Evolutionary conservation across 2,329 filamentous ascomycete species (phyloP).

Genomic region (Cladosporium sp.): DNA sequence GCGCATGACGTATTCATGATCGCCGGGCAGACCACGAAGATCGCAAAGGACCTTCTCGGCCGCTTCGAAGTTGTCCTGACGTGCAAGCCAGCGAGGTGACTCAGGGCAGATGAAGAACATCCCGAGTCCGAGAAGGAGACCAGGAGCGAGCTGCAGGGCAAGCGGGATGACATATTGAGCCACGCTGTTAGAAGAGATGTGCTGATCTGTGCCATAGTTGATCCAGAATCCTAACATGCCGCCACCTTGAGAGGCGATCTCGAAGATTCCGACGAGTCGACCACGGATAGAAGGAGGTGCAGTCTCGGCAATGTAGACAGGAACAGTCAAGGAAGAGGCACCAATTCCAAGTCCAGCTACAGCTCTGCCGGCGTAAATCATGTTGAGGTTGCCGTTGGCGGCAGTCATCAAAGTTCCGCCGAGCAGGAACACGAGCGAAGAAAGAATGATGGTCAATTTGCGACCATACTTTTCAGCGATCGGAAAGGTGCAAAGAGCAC

Average conservation of each 20-base stretch:
- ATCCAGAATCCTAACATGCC: constrained; percentile 53
- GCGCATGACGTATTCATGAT: constrained; percentile 49
- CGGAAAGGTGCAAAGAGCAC: constrained; percentile 46
- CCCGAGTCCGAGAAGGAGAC: constrained; percentile 40
- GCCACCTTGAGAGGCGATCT: constrained; percentile 65
- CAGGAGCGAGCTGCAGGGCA: constrained; percentile 48
- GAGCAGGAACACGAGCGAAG: constrained; percentile 47
- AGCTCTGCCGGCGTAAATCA: constrained; percentile 42
- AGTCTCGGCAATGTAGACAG: constrained; percentile 91
- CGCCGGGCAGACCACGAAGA: constrained; percentile 49
- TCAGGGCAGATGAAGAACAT: constrained; percentile 41
- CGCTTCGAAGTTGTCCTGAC: constrained; percentile 36
- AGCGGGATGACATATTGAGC: constrained; percentile 67
- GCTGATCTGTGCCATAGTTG: constrained; percentile 45
- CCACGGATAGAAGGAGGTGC: constrained; percentile 72
- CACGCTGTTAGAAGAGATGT: constrained; percentile 50
- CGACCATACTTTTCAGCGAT: constrained; percentile 54
- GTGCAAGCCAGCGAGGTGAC: constrained; percentile 33
- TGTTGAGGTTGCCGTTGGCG: constrained; percentile 38
- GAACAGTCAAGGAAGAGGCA: constrained; percentile 87
- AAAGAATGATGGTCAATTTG: constrained; percentile 52
- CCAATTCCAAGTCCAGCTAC: constrained; percentile 83
- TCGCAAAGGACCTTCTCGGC: constrained; percentile 46
- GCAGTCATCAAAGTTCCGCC: constrained; percentile 46
- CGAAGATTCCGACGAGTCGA: constrained; percentile 66